These are phyloP conservation scores for Letharia columbiana DNA, from an alignment of 495 filamentous ascomycete species.

Conservation along the genomic window DNA sequence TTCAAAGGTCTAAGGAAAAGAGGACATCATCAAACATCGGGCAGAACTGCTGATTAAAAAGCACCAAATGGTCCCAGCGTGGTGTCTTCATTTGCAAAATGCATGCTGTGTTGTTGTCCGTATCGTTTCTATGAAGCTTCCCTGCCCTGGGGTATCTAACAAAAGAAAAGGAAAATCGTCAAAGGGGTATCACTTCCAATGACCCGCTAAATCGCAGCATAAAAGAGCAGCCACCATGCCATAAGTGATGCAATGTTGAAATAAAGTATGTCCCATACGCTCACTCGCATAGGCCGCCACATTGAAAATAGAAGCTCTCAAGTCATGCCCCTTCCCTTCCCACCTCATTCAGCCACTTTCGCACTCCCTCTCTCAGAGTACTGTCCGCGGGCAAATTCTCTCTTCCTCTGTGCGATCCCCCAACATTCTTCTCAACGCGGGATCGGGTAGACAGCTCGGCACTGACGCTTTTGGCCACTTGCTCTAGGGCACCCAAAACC, in stretches of 20 bases:
- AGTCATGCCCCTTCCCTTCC: constrained; percentile 5
- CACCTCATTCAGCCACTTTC: constrained; percentile 54
- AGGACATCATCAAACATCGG: too few species aligned
- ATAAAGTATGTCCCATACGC: background rate
- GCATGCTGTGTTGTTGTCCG: background rate
- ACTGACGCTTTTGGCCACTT: constrained; percentile 53
- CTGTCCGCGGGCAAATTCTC: constrained; percentile 38
- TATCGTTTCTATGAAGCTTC: background rate
- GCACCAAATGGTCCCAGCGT: background rate
- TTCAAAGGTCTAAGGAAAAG: too few species aligned
- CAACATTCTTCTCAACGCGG: constrained; percentile 34
- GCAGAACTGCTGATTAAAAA: background rate
- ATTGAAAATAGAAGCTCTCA: background rate
- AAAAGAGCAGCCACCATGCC: background rate
- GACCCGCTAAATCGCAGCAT: constrained; percentile 13
- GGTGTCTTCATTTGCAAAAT: background rate
- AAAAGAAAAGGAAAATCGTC: background rate
- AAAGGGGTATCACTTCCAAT: constrained; percentile 5
- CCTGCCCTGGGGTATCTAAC: background rate
- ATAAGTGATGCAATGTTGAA: background rate
- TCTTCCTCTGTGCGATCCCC: constrained; percentile 28
- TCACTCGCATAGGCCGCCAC: background rate
- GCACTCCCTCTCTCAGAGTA: constrained; percentile 54
- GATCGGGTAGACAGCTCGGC: constrained; percentile 37
- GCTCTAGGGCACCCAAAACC: constrained; percentile 55